A percentile compares a stretch with the other conserved stretches of the same genome.
Evolutionary conservation across 768 basidiomycete species (phyloP).

Genomic region (Collybiopsis luxurians): DNA sequence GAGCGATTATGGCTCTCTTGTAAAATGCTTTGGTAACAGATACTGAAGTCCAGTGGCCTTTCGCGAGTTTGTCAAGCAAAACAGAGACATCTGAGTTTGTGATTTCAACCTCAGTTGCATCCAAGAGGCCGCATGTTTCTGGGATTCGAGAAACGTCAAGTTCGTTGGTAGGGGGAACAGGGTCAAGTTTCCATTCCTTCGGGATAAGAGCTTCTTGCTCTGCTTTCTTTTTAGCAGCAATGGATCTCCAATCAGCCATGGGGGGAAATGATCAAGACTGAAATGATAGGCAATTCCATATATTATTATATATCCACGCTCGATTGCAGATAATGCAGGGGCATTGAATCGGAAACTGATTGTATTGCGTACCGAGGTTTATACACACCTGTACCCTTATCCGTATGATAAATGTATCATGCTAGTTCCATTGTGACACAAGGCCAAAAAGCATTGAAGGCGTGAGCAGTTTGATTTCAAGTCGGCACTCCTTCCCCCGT

Average conservation of each 20-base stretch:
- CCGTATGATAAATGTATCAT: too few species aligned
- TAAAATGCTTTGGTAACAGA: constrained; percentile 72
- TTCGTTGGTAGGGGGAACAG: constrained; percentile 39
- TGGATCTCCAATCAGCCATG: constrained; percentile 41
- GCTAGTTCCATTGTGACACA: too few species aligned
- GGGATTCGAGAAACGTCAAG: constrained; percentile 56
- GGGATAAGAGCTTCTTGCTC: constrained; percentile 59
- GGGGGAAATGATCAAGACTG: background rate
- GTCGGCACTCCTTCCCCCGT: too few species aligned
- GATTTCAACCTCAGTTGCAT: constrained; percentile 45
- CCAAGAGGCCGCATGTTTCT: constrained; percentile 54
- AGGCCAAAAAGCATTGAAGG: too few species aligned
- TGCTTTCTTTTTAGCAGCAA: constrained; percentile 51
- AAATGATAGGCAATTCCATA: too few species aligned
- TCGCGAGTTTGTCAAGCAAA: constrained; percentile 53
- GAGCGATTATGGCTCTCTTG: constrained; percentile 77
- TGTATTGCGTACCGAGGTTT: too few species aligned
- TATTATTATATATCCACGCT: too few species aligned
- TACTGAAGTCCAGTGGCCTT: constrained; percentile 56
- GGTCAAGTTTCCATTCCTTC: constrained; percentile 54
- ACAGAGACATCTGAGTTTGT: constrained; percentile 39
- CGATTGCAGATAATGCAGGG: too few species aligned
- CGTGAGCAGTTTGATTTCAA: too few species aligned
- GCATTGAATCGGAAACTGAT: too few species aligned
- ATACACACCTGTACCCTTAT: too few species aligned